A percentile compares a stretch with the other conserved stretches of the same genome.
Evolutionary conservation across 495 filamentous ascomycete species (phyloP).

Genomic region (Aspergillus panamensis): DNA sequence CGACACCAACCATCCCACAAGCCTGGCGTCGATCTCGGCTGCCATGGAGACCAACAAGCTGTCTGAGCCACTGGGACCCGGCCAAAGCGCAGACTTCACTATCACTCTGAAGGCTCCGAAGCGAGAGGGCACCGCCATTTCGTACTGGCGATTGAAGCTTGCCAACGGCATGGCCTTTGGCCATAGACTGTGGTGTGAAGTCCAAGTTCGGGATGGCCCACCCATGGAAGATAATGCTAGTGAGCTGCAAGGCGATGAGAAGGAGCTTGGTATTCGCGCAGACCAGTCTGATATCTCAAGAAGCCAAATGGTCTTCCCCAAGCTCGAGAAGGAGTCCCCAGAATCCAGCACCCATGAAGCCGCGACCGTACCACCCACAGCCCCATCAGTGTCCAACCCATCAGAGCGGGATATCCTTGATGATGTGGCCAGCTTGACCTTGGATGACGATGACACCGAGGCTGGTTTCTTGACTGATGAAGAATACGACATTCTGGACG

Average conservation of each 20-base stretch:
- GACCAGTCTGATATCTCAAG: constrained; percentile 30
- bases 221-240: constrained; percentile 16
- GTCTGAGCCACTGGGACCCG: constrained; percentile 61
- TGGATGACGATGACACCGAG: constrained; percentile 53
- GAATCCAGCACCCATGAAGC: constrained; percentile 70
- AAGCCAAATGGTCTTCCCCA: constrained; percentile 94
- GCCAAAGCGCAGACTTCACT: constrained; percentile 74
- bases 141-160: constrained; percentile 93
- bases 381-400: constrained; percentile 35
- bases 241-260: constrained; percentile 15
- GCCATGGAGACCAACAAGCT: constrained; percentile 80
- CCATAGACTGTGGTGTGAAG: constrained; percentile 91
- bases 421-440: constrained; percentile 64
- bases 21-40: constrained; percentile 63
- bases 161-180: constrained; percentile 81
- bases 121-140: constrained; percentile 72
- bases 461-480: constrained; percentile 88
- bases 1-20: constrained; percentile 70
- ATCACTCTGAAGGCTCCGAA: constrained; percentile 77
- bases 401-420: constrained; percentile 58
- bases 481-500: constrained; percentile 95
- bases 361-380: constrained; percentile 24
- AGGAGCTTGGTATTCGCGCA: constrained; percentile 18
- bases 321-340: constrained; percentile 91
- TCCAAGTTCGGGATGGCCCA: constrained; percentile 55